Evolutionary conservation across 768 basidiomycete species (phyloP), one percentile per base, ranked within the genome.

Genomic region (Sporobolomyces roseus): DNA sequence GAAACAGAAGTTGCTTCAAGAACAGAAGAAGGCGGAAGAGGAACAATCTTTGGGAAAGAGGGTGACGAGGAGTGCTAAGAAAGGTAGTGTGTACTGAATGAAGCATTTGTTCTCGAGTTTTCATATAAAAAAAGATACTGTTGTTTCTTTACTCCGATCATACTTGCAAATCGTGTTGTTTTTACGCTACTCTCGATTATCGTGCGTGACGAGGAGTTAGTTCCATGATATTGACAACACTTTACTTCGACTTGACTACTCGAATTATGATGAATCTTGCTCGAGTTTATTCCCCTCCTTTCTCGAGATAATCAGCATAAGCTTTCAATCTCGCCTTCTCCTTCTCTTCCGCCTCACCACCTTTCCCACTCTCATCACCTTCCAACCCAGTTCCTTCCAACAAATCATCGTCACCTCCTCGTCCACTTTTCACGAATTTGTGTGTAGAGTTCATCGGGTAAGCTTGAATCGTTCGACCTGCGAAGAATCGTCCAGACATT

Each of bases 401-500:
- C 3, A 17, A 27, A 32, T 30, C 16, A 25, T 29, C 35, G 52
- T 33, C 61, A 5, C 17, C 61, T 16, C 51, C 61, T 29, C 32
- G 21, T 0, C 54, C 66, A n/a, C 43, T 48, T 63, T 77, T 77
- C 29, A 35, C 9, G 61, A 67, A 75, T 54, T 61, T 53, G 30
- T 59, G 58, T 25, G 86, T 87, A 55, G 93, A 93, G 32, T 84
- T 83, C 77, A 86, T 93, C 19, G 96, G 81, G 4, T 84, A 84
- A 1, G 94, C 96, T 76, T 89, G 86, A 55, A 99, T 82, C 50
- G 84, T 83, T 50, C 90, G 84, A 17, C 91, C 91, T 32, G 86
- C 88, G 76, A 97, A 98, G 79, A 86, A 96, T 46, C 93, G 83
- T 12, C 90, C 90, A 73, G 93, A 85, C 92, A 97, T 97, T 87